Evolutionary conservation across 345 rosid species (phyloP), one percentile per base, ranked within the genome.

Genomic region (Excoecaria cochinchinensis): DNA sequence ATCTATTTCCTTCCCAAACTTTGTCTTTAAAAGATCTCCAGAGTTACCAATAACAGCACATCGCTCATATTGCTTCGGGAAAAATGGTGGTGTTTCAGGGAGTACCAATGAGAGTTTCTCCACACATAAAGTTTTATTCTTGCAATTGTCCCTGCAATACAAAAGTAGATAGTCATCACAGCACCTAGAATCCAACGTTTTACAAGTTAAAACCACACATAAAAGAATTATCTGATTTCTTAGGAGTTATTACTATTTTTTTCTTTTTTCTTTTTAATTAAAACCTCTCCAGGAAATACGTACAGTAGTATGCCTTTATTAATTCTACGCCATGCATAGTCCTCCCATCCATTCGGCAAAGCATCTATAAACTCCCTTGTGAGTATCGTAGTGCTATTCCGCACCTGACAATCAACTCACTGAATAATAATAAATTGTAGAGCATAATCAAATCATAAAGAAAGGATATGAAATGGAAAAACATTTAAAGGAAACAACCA

Each of bases 11-110:
- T 85, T 85, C 58, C 98, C 98, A 58, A 93, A 95, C 84, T 79
- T 89, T 69, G 97, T 93, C 83, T 93, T 90, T 74, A 91, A 74
- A 6, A 95, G 97, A 88, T 93, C 99, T 76, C 98, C 97, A 0
- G 97, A 95, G 86, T 95, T 95, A 46, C 99, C 98, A 77, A 93
- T 88, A 80, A 95, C 98, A 84, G 98, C 98, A 82, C 99, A 95
- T 62, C 87, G 91, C 58, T 79, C 89, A 74, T 87, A 93, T 87
- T 93, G 95, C 73, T 83, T 89, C 16, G 97, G 97, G 67, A 84
- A 72, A 84, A 88, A 95, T 36, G 97, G 98, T 44, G 93, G 93
- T 48, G 79, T 89, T 84, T 89, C 88, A 71, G 99, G 97, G 74
- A 91, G 97, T 53, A 90, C 97, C 77, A 87, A 74, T 39, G 91